These are phyloP conservation scores for Dryadomyces quercivorus DNA, from an alignment of 2,329 filamentous ascomycete species.

Conservation along the genomic window DNA sequence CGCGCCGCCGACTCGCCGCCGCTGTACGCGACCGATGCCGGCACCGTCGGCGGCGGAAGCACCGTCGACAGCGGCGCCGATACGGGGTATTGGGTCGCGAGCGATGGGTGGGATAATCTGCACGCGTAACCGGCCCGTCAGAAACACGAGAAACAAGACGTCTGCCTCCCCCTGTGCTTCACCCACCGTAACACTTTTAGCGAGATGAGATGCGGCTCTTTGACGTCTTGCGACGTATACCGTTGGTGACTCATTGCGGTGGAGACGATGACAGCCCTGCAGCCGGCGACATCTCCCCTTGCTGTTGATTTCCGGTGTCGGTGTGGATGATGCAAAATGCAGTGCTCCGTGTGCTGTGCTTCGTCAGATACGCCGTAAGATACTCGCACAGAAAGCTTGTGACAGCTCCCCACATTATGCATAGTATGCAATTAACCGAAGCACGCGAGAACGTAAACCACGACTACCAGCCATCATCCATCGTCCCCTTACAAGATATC, in stretches of 20 bases:
- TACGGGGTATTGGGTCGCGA: constrained; percentile 58
- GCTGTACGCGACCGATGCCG: constrained; percentile 64
- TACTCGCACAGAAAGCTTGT: neutral
- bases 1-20: constrained; percentile 9
- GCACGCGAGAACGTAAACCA: neutral
- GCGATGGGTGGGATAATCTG: constrained; percentile 66
- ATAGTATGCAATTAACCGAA: neutral
- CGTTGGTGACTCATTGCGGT: constrained; percentile 48
- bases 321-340: neutral
- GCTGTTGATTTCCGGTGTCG: neutral
- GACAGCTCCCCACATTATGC: neutral
- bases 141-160: neutral
- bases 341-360: neutral
- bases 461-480: too few relatives aligned
- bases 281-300: neutral
- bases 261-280: neutral
- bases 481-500: too few relatives aligned
- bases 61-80: constrained; percentile 28
- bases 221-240: constrained; percentile 46
- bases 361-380: too few relatives aligned
- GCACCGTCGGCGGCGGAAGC: constrained; percentile 34
- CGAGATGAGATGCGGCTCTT: constrained; percentile 69
- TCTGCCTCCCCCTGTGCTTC: too few relatives aligned
- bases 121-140: neutral
- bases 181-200: constrained; percentile 60